A percentile compares a stretch with the other conserved stretches of the same genome.
These are phyloP conservation scores for baker's yeast (Saccharomyces cerevisiae) DNA, from an alignment of 805 yeast genomes.

Conservation along the genomic window DNA sequence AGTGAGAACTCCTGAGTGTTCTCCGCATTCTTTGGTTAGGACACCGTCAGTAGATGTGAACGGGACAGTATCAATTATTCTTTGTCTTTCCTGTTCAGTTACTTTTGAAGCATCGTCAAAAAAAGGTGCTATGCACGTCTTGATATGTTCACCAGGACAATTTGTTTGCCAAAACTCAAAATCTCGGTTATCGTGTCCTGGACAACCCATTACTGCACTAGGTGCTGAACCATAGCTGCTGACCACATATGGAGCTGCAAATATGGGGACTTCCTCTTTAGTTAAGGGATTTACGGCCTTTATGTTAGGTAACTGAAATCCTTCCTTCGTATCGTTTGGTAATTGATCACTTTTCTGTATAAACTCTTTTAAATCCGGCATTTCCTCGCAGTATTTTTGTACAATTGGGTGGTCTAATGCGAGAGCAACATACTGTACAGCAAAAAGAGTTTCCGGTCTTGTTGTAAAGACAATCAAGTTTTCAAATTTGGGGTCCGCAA, in stretches of 20 bases:
- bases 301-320: constrained; percentile 42
- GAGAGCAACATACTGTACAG: constrained; percentile 77
- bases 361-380: constrained; percentile 40
- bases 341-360: constrained; percentile 32
- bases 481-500: constrained; percentile 17
- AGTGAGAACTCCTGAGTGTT: constrained; percentile 42
- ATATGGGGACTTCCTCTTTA: constrained; percentile 53
- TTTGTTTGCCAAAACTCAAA: constrained; percentile 68
- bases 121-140: constrained; percentile 40
- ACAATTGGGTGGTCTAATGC: constrained; percentile 64
- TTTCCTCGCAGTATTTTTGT: constrained; percentile 29
- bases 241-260: constrained; percentile 84
- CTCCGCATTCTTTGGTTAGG: constrained; percentile 41
- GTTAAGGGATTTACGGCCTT: constrained; percentile 53
- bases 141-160: constrained; percentile 37
- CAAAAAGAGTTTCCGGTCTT: constrained; percentile 78
- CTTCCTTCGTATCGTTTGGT: constrained; percentile 48
- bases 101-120: constrained; percentile 4
- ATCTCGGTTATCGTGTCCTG: constrained; percentile 87
- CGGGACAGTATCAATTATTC: constrained; percentile 22
- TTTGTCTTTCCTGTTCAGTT: background rate
- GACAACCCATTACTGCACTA: constrained; percentile 98
- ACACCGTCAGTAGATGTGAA: constrained; percentile 38
- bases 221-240: constrained; percentile 58
- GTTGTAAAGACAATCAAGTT: constrained; percentile 65